Evolutionary conservation across 345 rosid species (phyloP).

Genomic region (Syzygium jambos): DNA sequence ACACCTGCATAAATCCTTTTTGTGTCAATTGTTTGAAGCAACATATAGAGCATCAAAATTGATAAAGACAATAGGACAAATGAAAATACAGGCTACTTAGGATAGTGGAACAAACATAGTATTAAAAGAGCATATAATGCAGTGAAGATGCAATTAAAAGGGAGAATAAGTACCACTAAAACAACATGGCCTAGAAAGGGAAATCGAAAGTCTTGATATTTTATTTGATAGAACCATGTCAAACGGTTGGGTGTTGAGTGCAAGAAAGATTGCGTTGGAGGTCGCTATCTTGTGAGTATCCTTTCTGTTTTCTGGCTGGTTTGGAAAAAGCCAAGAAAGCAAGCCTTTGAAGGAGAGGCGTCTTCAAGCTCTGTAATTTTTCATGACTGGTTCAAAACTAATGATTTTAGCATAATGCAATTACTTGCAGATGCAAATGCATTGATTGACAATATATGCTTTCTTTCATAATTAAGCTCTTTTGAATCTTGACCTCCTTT

Average conservation of each 20-base stretch:
- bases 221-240: not conserved
- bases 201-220: not conserved
- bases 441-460: not conserved
- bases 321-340: not conserved
- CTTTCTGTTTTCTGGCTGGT: not conserved
- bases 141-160: not conserved
- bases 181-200: not conserved
- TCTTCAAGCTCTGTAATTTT: not conserved
- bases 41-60: not conserved
- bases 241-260: not conserved
- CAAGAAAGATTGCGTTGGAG: not conserved
- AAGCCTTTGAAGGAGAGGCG: not conserved
- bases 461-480: not conserved
- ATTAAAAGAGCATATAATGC: not conserved
- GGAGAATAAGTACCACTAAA: not conserved
- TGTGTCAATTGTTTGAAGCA: not conserved
- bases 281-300: not conserved
- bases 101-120: not conserved
- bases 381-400: not conserved
- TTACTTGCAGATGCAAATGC: not conserved
- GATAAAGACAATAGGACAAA: not conserved
- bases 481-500: not conserved
- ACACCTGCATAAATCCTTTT: slow-evolving; percentile 48
- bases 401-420: not conserved
- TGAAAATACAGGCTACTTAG: not conserved